Percentiles rank a stretch among this genome's conserved stretches.
Conservation (phyloP, 2,329 filamentous ascomycete genomes). For the Arthrobotrys sinensis region DNA sequence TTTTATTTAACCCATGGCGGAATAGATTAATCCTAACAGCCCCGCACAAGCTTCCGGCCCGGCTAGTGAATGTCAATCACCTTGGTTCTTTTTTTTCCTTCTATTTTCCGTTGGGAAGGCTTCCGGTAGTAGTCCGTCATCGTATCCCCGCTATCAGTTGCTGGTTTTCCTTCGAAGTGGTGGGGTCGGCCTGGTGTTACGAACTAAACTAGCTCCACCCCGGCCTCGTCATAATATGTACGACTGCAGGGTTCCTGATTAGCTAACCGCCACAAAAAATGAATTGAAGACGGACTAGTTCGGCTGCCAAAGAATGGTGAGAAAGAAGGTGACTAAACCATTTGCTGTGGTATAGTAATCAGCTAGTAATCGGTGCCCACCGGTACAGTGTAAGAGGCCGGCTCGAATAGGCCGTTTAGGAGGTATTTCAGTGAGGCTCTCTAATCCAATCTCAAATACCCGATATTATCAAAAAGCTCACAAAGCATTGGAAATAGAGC, state of each 20-base stretch:
- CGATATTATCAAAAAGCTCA: constrained; percentile 36
- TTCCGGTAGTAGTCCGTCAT: constrained; percentile 2
- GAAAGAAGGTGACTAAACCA: constrained; percentile 53
- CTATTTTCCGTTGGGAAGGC: constrained; percentile 28
- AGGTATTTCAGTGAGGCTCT: not conserved
- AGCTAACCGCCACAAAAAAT: constrained; percentile 35
- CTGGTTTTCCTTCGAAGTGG: not conserved
- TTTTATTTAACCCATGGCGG: constrained; percentile 1
- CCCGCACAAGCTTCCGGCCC: constrained; percentile 25
- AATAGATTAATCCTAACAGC: constrained; percentile 14
- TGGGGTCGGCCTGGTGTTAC: constrained; percentile 34
- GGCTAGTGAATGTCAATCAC: constrained; percentile 3
- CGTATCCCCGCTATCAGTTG: constrained; percentile 15
- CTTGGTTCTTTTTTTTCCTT: not conserved
- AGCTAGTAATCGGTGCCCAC: constrained; percentile 39
- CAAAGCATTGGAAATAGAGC: constrained; percentile 60
- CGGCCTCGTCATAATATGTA: constrained; percentile 24
- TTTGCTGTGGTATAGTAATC: constrained; percentile 60
- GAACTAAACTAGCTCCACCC: constrained; percentile 24
- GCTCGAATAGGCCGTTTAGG: constrained; percentile 19
- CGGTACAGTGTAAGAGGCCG: constrained; percentile 6
- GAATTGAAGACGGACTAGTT: constrained; percentile 22
- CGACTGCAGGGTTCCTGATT: constrained; percentile 46
- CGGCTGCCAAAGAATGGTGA: constrained; percentile 6
- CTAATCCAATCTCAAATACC: not conserved